phyloP scores from a whole-genome alignment of 225 moss, liverwort and hornwort genomes.

The Lunularia cruciata region DNA sequence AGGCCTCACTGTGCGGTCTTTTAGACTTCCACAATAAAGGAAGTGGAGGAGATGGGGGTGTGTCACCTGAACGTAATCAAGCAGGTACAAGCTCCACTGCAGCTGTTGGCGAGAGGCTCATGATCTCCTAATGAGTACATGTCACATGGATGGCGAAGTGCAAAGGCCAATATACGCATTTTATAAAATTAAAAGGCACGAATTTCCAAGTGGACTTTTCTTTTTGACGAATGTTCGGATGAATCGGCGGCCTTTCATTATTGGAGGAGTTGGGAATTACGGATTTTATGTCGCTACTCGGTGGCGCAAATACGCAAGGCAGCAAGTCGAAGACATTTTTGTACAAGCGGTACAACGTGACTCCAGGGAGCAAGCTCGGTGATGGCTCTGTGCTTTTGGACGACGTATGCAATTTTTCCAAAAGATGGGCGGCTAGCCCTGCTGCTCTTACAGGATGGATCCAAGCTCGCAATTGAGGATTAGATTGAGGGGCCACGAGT shows the following conservation, averaged over 20 bases:
- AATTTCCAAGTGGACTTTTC: no score
- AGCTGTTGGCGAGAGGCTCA: no score
- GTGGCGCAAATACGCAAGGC: not conserved
- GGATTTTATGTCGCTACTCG: slow-evolving; percentile 2
- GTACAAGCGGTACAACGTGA: slow-evolving; percentile 1
- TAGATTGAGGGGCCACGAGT: slow-evolving; percentile 1
- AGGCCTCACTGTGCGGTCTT: no score
- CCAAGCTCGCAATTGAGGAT: not conserved
- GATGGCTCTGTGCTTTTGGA: no score
- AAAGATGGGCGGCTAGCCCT: not conserved
- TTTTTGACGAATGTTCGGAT: not conserved
- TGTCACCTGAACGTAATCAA: not conserved
- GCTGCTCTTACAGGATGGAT: not conserved
- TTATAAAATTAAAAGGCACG: not conserved
- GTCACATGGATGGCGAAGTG: not conserved
- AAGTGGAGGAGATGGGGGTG: not conserved
- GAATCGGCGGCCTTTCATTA: not conserved
- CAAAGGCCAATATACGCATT: not conserved
- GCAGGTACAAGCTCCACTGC: no score
- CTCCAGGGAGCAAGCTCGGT: not conserved
- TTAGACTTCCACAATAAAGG: not conserved
- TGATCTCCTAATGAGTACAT: not conserved
- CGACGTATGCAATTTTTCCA: not conserved
- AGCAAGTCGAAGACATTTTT: not conserved
- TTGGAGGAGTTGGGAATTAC: not conserved